Evolutionary conservation across 192 early-diverging fungal species (phyloP).

Genomic region (Rhizophagus clarus): DNA sequence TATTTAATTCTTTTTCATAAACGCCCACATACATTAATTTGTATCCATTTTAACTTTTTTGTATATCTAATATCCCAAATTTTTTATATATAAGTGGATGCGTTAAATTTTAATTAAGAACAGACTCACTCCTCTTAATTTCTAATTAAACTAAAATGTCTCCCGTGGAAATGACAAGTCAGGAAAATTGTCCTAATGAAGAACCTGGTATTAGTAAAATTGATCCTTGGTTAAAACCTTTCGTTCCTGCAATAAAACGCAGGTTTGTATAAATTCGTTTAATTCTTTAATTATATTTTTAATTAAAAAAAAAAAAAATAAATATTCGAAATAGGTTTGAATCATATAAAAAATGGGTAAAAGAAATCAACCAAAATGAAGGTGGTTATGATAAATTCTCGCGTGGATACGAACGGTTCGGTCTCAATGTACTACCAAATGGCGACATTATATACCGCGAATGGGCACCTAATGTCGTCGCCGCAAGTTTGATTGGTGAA

Average conservation of each 20-base stretch:
- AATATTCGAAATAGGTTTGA: conserved; percentile 44
- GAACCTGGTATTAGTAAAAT: conserved; percentile 67
- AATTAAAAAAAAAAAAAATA: not conserved
- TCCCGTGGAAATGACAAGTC: not conserved
- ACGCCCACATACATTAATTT: no score
- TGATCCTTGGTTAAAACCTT: conserved; percentile 83
- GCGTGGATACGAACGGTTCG: conserved; percentile 77
- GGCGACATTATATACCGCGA: conserved; percentile 80
- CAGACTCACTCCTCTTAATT: not conserved
- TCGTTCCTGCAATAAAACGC: conserved; percentile 57
- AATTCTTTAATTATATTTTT: not conserved
- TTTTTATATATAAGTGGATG: not conserved
- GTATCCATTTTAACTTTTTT: no score
- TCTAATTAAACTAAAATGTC: not conserved
- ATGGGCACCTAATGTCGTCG: conserved; percentile 87
- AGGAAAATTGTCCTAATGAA: conserved; percentile 34
- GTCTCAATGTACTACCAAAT: conserved; percentile 72
- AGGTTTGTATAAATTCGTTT: conserved; percentile 46
- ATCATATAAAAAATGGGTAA: conserved; percentile 68
- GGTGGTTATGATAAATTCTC: conserved; percentile 87
- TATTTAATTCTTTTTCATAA: no score
- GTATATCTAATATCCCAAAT: no score
- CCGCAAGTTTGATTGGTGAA: conserved; percentile 86
- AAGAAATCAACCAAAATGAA: conserved; percentile 66
- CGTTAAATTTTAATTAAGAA: not conserved